A percentile compares a stretch with the other conserved stretches of the same genome.
phyloP scores from a whole-genome alignment of 73 alveolate genomes.

The Paramecium sexaurelia region DNA sequence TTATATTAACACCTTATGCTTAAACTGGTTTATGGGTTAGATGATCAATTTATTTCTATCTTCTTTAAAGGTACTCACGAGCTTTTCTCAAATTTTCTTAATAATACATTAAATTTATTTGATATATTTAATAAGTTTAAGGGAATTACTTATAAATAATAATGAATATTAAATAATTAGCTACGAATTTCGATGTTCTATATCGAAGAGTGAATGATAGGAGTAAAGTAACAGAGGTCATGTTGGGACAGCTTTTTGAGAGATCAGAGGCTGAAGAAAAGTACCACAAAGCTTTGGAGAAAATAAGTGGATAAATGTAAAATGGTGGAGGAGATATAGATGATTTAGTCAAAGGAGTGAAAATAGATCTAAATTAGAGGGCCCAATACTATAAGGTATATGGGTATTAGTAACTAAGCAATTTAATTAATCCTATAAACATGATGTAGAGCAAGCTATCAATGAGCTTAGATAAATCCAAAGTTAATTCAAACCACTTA shows the following conservation, averaged over 20 bases:
- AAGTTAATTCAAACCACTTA: slow-evolving; percentile 6
- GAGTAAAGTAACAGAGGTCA: slow-evolving; percentile 1
- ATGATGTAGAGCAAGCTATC: slow-evolving; percentile 34
- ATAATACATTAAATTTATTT: background rate
- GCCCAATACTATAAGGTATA: slow-evolving; percentile 29
- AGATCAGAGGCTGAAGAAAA: slow-evolving; percentile 53
- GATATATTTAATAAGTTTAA: background rate
- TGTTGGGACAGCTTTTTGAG: slow-evolving; percentile 13
- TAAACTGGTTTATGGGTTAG: background rate
- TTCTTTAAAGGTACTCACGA: background rate
- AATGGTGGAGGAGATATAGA: slow-evolving; percentile 50
- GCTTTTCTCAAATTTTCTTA: slow-evolving; percentile 23
- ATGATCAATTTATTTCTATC: background rate
- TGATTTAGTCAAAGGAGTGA: slow-evolving; percentile 49
- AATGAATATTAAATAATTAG: slow-evolving; percentile 33
- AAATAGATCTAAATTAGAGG: slow-evolving; percentile 9
- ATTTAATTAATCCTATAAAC: background rate
- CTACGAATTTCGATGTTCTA: slow-evolving; percentile 35
- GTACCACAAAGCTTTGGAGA: slow-evolving; percentile 27
- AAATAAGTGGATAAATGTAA: slow-evolving; percentile 8
- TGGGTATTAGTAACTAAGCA: slow-evolving; percentile 3
- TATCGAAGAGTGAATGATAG: slow-evolving; percentile 28
- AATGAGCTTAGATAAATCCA: background rate
- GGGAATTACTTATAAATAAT: background rate
- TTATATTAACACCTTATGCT: background rate